A percentile compares a stretch with the other conserved stretches of the same genome.
These are phyloP conservation scores for Fusarium odoratissimum DNA, from an alignment of 2,329 filamentous ascomycete genomes.

Conservation along the genomic window DNA sequence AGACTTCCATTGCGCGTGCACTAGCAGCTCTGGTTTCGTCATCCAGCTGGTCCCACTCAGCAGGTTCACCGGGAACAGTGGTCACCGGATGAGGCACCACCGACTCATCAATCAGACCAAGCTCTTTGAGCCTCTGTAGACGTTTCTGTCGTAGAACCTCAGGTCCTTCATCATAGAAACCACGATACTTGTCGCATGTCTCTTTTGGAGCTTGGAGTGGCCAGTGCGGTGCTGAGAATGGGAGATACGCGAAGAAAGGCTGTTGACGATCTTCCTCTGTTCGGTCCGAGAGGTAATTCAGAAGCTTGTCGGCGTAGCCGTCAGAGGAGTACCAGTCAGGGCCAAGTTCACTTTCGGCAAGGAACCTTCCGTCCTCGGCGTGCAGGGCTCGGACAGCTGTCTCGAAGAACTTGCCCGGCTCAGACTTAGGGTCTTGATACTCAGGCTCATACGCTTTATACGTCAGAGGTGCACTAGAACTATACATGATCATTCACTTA, in stretches of 20 bases:
- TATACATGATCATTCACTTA: neutral
- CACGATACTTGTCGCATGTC: neutral
- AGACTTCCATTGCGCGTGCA: neutral
- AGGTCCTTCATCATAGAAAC: neutral
- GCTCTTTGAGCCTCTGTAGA: neutral
- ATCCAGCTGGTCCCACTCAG: neutral
- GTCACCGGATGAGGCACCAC: neutral
- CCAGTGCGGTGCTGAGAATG: slow-evolving; percentile 1
- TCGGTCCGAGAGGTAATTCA: neutral
- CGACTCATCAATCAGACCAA: neutral
- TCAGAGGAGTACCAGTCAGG: neutral
- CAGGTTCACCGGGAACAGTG: neutral
- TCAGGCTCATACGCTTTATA: slow-evolving; percentile 33
- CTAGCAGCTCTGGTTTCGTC: neutral
- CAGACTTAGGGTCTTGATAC: neutral
- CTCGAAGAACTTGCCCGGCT: neutral
- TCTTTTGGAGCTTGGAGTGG: neutral
- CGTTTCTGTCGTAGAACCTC: neutral
- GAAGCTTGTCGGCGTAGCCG: neutral
- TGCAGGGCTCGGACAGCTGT: neutral
- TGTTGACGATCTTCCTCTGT: neutral
- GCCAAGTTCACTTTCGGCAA: neutral
- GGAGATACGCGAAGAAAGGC: slow-evolving; percentile 5
- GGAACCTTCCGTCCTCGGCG: neutral
- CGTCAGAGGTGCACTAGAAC: neutral